Evolutionary conservation across 192 early-diverging fungal genomes (phyloP), one percentile per base, ranked within the genome.

Genomic region (Pecoramyces ruminantium): DNA sequence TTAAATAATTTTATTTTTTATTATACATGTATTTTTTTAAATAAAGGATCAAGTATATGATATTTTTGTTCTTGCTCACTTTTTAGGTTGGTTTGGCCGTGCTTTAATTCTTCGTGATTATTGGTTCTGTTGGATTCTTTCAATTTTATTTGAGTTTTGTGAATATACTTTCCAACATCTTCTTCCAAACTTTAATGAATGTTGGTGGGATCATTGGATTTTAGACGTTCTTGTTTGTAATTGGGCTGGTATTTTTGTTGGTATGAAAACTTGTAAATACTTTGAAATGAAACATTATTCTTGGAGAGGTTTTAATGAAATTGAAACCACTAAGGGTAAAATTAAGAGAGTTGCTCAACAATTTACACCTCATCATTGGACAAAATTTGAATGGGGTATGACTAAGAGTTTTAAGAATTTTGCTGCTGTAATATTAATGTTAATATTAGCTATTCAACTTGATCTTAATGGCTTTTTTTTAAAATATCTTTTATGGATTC

Each of bases 181-280:
- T 84, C 88, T 98, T 83, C 93, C 94, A 79, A 98, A 98, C 86
- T 98, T 98, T 88, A 93, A 94, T 80, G 97, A 98, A 88, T 98
- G 97, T 84, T 98, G 96, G 96, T 98, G 96, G 96, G 95, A 98
- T 88, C 95, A 98, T 85, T 98, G 96, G 96, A 92, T 98, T 79
- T 84, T 98, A 79, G 96, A 98, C 87, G 95, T 98, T 25, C 84
- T 96, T 18, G 79, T 92, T 12, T 95, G 96, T 84, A 98, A 98
- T 83, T 98, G 97, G 97, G 83, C 92, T 18, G 97, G 97, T 29
- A 94, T 94, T 82, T 95, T 94, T 83, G 78, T 97, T 29, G 97
- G 97, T 39, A 96, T 97, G 92, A 98, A 98, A 88, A 94, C 93
- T 29, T 98, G 97, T 86, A 94, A 98, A 86, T 94, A 96, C 85